Evolutionary conservation across 257 asterid species (phyloP).

Genomic region (Ballota nigra): DNA sequence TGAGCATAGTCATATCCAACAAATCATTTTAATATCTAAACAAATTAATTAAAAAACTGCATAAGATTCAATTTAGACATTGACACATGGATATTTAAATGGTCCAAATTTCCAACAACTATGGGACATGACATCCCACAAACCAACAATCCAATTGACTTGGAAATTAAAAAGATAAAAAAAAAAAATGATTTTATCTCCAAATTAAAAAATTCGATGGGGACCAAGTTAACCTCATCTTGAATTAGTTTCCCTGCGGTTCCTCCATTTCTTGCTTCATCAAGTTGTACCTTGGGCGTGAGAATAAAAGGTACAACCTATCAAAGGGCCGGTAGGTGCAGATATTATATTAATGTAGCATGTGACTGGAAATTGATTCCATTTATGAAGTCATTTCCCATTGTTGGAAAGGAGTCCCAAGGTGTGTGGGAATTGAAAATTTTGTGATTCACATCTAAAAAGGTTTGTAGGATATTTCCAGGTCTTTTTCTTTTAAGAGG

Average conservation of each 20-base stretch:
- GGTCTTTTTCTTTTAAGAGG: too few relatives aligned
- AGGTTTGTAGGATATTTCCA: too few relatives aligned
- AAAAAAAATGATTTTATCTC: not conserved
- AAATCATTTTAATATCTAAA: not conserved
- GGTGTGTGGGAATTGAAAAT: too few relatives aligned
- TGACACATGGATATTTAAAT: constrained; percentile 25
- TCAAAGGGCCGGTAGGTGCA: not conserved
- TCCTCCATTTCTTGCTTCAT: constrained; percentile 1
- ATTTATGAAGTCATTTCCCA: too few relatives aligned
- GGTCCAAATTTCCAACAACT: constrained; percentile 29
- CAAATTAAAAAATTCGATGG: not conserved
- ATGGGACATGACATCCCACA: constrained; percentile 22
- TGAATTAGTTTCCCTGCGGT: not conserved
- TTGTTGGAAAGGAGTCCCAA: too few relatives aligned
- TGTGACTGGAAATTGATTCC: too few relatives aligned
- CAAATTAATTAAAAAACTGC: not conserved
- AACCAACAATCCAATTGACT: not conserved
- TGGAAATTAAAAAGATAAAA: not conserved
- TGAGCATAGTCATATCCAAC: constrained; percentile 29
- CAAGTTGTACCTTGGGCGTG: constrained; percentile 3
- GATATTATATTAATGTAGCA: too few relatives aligned
- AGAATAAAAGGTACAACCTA: not conserved
- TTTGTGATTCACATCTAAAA: too few relatives aligned
- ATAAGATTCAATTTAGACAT: constrained; percentile 4
- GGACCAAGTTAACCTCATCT: not conserved